These are phyloP conservation scores for Zalaria obscura DNA, from an alignment of 2,329 filamentous ascomycete genomes.

Conservation along the genomic window DNA sequence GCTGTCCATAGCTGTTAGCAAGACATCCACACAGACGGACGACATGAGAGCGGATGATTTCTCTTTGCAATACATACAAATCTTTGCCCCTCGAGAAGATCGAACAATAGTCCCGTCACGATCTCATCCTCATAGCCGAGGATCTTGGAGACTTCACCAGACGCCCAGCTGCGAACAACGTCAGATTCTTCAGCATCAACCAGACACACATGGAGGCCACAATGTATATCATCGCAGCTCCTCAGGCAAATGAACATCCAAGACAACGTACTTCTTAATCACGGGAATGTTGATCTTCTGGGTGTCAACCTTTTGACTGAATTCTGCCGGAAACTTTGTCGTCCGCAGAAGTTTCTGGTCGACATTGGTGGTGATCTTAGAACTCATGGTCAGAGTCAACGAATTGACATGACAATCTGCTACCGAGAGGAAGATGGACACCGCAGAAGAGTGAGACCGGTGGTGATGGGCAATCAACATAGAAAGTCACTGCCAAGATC, in stretches of 20 bases:
- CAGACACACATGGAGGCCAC: too few relatives aligned
- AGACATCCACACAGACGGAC: too few relatives aligned
- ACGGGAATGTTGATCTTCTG: slow-evolving; percentile 93
- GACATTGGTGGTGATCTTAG: slow-evolving; percentile 47
- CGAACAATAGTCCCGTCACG: slow-evolving; percentile 71
- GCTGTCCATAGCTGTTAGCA: slow-evolving; percentile 36
- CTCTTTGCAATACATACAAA: slow-evolving; percentile 43
- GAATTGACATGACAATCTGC: not conserved
- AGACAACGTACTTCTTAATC: slow-evolving; percentile 71
- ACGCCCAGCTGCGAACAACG: slow-evolving; percentile 62
- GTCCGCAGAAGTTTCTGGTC: slow-evolving; percentile 80
- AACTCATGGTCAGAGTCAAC: slow-evolving; percentile 3
- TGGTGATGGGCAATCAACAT: not conserved
- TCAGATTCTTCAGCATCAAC: not conserved
- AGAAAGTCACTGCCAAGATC: not conserved
- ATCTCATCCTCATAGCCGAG: slow-evolving; percentile 91
- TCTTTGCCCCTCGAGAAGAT: slow-evolving; percentile 56
- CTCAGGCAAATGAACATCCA: not conserved
- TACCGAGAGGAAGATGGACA: not conserved
- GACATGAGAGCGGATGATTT: too few relatives aligned
- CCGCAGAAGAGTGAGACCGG: not conserved
- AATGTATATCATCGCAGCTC: too few relatives aligned
- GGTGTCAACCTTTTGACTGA: slow-evolving; percentile 93
- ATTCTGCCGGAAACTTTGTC: slow-evolving; percentile 89
- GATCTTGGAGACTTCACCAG: slow-evolving; percentile 71